Evolutionary conservation across 2,329 filamentous ascomycete genomes (phyloP).

Genomic region (Hypomyces perniciosus): DNA sequence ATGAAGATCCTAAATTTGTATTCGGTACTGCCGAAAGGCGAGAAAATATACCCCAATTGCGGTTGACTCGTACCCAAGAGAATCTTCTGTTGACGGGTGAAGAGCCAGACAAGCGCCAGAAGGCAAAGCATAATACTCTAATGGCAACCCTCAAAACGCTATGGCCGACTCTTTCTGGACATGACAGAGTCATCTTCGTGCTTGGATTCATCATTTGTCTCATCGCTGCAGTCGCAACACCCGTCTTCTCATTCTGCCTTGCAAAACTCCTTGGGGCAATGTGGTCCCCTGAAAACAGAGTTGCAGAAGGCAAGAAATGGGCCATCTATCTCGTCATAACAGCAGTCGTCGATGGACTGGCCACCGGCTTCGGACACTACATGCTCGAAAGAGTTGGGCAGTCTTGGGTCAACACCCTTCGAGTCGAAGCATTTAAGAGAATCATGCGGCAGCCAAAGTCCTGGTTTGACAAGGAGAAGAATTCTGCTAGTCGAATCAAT

Average conservation of each 20-base stretch:
- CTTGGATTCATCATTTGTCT: conserved; percentile 56
- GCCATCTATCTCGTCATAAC: conserved; percentile 64
- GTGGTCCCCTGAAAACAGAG: conserved; percentile 47
- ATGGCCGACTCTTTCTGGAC: conserved; percentile 55
- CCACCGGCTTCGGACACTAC: conserved; percentile 62
- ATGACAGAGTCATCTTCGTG: conserved; percentile 49
- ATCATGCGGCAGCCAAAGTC: conserved; percentile 69
- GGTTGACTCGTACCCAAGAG: conserved; percentile 9
- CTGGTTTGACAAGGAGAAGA: conserved; percentile 70
- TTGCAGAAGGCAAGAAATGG: conserved; percentile 54
- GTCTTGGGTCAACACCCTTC: conserved; percentile 68
- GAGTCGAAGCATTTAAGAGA: conserved; percentile 59
- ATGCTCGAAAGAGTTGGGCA: conserved; percentile 67
- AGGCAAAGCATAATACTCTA: conserved; percentile 7
- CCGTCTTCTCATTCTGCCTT: conserved; percentile 71
- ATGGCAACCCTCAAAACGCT: conserved; percentile 46
- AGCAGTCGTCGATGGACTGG: conserved; percentile 58
- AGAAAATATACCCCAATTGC: conserved; percentile 25
- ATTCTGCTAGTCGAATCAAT: conserved; percentile 57
- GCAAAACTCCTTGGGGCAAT: conserved; percentile 67
- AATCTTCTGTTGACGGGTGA: conserved; percentile 3
- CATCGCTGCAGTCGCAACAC: conserved; percentile 60
- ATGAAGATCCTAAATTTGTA: conserved; percentile 14
- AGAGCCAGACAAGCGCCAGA: background rate
- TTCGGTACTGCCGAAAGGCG: conserved; percentile 21